Evolutionary conservation across 345 rosid genomes (phyloP).

Genomic region (Acer saccharum): DNA sequence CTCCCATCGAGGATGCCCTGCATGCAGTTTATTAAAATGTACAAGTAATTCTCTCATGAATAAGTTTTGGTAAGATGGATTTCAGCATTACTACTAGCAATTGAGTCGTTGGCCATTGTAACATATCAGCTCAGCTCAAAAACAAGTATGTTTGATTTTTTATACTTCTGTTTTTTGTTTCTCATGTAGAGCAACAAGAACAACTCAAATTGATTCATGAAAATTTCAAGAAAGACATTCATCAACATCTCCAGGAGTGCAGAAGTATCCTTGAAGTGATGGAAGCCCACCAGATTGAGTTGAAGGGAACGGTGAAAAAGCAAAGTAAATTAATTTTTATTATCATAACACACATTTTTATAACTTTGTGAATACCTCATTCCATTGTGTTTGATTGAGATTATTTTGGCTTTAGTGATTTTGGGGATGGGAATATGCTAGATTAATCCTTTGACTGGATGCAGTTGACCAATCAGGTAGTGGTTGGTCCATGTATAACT

Average conservation of each 20-base stretch:
- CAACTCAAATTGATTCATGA: conserved; percentile 64
- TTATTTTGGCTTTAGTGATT: conserved; percentile 10
- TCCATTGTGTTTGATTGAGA: conserved; percentile 8
- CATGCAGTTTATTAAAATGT: background rate
- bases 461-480: background rate
- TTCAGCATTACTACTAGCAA: background rate
- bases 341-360: conserved; percentile 2
- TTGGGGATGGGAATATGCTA: background rate
- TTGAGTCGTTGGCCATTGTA: background rate
- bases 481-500: conserved; percentile 3
- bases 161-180: conserved; percentile 12
- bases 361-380: background rate
- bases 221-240: conserved; percentile 65
- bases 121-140: background rate
- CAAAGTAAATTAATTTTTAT: conserved; percentile 61
- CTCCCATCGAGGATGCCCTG: background rate
- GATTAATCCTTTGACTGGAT: background rate
- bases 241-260: conserved; percentile 63
- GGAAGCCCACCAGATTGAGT: conserved; percentile 59
- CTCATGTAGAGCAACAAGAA: conserved; percentile 68
- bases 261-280: conserved; percentile 58
- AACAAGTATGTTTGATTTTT: conserved; percentile 17
- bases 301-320: conserved; percentile 67
- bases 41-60: background rate
- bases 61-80: background rate